phyloP scores from a whole-genome alignment of 2,329 filamentous ascomycete genomes.

The Trichophyton schoenleinii region DNA sequence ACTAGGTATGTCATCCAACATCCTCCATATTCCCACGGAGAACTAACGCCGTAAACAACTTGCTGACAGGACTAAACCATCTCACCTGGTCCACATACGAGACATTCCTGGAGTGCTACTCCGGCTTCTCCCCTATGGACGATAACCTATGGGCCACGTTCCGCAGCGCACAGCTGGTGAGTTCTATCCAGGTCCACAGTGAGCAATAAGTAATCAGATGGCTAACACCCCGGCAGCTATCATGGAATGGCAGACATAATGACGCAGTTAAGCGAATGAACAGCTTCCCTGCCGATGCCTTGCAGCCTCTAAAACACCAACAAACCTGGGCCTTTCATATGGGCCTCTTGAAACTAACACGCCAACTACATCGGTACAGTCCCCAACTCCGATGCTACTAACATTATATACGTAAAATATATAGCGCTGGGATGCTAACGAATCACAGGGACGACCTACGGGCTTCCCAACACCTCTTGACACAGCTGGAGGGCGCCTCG shows the following conservation, averaged over 20 bases:
- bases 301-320: constrained; percentile 63
- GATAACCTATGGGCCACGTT: constrained; percentile 66
- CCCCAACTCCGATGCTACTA: background rate
- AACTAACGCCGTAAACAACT: constrained; percentile 3
- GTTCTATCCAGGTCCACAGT: constrained; percentile 8
- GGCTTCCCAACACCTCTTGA: constrained; percentile 45
- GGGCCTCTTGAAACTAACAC: constrained; percentile 31
- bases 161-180: constrained; percentile 52
- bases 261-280: constrained; percentile 52
- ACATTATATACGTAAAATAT: background rate
- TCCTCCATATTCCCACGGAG: too few relatives aligned
- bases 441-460: constrained; percentile 41
- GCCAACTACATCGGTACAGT: constrained; percentile 31
- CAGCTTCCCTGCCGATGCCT: constrained; percentile 45
- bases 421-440: background rate
- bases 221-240: constrained; percentile 21
- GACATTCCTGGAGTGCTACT: constrained; percentile 62
- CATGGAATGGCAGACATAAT: constrained; percentile 56
- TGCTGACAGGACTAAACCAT: constrained; percentile 37
- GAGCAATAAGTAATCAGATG: too few relatives aligned
- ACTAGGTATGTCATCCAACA: constrained; percentile 40
- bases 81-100: constrained; percentile 50
- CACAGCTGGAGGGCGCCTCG: constrained; percentile 42
- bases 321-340: constrained; percentile 41
- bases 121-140: constrained; percentile 52